Evolutionary conservation across 306 rosid genomes (phyloP), one percentile per base, ranked within the genome.

Genomic region (Erythrophleum fordii): DNA sequence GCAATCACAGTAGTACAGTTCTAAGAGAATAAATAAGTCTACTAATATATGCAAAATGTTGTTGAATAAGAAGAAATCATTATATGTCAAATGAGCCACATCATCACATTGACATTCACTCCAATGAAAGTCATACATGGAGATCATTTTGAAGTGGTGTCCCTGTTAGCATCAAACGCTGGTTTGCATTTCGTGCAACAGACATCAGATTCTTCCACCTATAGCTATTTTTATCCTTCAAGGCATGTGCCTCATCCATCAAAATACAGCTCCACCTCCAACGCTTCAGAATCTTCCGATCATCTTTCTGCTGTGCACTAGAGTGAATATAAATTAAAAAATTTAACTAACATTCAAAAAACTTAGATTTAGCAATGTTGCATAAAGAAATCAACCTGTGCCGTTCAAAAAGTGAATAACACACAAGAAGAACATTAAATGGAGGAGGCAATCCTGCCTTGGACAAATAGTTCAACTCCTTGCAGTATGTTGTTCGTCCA

Each of bases 221-320:
- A 79, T 85, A 93, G 86, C 98, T 95, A 81, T 81, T 91, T 86
- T 86, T 95, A 83, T 95, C 97, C 90, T 95, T 95, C 88, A 95
- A 87, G 61, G 97, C 99, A 90, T 95, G 99, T 65, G 99, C 99
- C 87, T 95, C 98, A 18, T 95, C 98, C 99, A 95, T 95, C 73
- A 95, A 91, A 81, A 95, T 98, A 85, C 97, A 91, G 83, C 99
- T 95, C 97, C 98, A 95, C 59, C 71, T 87, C 99, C 97, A 95
- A 34, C 97, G 96, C 88, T 93, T 95, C 80, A 95, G 88, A 78
- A 89, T 82, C 87, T 88, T 95, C 34, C 97, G 98, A 77, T 95
- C 99, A 81, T 95, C 99, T 85, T 95, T 95, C 88, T 95, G 99
- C 86, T 91, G 98, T 64, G 93, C 82, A 86, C 99, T 95, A 93